A percentile compares a stretch with the other conserved stretches of the same genome.
phyloP scores from a whole-genome alignment of 441 rosid genomes.

The Gossypium aridum region DNA sequence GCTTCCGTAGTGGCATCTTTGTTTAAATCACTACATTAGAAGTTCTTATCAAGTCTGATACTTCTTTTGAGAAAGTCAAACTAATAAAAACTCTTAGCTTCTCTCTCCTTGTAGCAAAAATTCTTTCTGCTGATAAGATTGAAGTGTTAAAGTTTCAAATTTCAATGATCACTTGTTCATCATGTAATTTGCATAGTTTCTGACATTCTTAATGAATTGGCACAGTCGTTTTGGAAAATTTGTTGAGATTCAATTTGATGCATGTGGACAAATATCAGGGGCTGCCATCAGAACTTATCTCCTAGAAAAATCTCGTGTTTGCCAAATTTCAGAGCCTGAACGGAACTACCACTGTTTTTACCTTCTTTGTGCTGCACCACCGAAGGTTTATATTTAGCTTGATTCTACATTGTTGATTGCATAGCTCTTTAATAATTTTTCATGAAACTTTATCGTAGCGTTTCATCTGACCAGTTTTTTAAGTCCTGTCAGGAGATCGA shows the following conservation, averaged over 20 bases:
- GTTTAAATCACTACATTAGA: background rate
- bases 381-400: constrained; percentile 37
- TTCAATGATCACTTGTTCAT: constrained; percentile 5
- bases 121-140: constrained; percentile 3
- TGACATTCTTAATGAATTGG: constrained; percentile 18
- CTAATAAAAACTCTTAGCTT: background rate
- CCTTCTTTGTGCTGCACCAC: constrained; percentile 87
- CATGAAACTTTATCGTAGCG: background rate
- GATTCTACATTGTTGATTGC: constrained; percentile 4
- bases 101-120: background rate
- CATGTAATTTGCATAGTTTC: constrained; percentile 3
- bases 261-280: constrained; percentile 81
- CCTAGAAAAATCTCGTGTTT: constrained; percentile 89
- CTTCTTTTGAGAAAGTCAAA: background rate
- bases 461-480: constrained; percentile 21
- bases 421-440: constrained; percentile 9
- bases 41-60: background rate
- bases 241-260: constrained; percentile 87
- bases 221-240: constrained; percentile 94
- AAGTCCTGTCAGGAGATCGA: constrained; percentile 57
- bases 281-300: constrained; percentile 95
- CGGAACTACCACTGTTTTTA: constrained; percentile 94
- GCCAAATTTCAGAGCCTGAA: constrained; percentile 89
- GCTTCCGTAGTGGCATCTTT: background rate
- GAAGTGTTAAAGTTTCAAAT: background rate